Evolutionary conservation across 164 flowering plant genomes (phyloP), one percentile per base, ranked within the genome.

Genomic region (Vitis riparia): DNA sequence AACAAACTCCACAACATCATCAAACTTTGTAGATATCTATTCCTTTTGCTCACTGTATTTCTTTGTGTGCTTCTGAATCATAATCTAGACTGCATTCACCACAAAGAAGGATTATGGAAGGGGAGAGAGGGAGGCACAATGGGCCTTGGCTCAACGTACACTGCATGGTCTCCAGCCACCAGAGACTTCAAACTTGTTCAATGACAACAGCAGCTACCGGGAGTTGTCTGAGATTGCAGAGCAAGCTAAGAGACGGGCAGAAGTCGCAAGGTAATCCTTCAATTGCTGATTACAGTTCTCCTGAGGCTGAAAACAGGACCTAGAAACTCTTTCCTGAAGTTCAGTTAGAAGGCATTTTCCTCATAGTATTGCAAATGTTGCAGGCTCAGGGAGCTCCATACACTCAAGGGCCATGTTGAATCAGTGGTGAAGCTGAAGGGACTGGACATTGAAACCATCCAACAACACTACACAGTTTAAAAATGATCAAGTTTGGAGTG

Each of bases 91-190:
- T n/a, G 96, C 94, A 2, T 89, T 89, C 86, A 88, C 94, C 16
- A 77, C 90, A 5, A 92, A 90, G 84, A 90, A 85, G 59, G 92
- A 89, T 63, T 91, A 85, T n/a, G 97, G 94, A 2, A 91, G 59
- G 68, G 97, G 87, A 2, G 97, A 90, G 80, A 86, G 95, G 71
- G 95, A 90, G 78, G 97, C 93, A 55, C 89, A 88, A 70, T 92
- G 97, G 97, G 97, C 91, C 0, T 3, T 71, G 67, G 88, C 90
- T 64, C 96, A 91, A 71, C 90, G 96, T 19, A 86, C 96, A 3
- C 84, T 85, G 7, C 92, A 90, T 14, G 94, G 94, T 8, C 91
- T 89, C 11, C 85, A 85, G 27, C 44, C 82, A 0, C 71, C 85
- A 11, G 79, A 75, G 11, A 19, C 75, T 5, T 9, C 73, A 4